These are phyloP conservation scores for Aspergillus costaricaensis DNA, from an alignment of 2,329 filamentous ascomycete species.

Conservation along the genomic window DNA sequence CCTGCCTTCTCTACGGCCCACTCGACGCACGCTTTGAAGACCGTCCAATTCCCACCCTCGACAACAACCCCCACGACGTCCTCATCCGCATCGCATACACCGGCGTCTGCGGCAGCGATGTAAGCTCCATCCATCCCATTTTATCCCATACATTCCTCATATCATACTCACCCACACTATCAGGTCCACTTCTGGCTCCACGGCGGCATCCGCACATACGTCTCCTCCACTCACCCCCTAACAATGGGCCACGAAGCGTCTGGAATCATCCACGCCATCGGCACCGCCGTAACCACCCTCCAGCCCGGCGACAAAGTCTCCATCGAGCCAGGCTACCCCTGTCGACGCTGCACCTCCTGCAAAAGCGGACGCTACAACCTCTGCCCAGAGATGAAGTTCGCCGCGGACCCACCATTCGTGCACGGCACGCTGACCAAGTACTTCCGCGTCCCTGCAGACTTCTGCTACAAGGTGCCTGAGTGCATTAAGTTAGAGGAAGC, in stretches of 20 bases:
- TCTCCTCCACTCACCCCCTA: slow-evolving; percentile 27
- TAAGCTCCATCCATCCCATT: slow-evolving; percentile 11
- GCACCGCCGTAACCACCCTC: slow-evolving; percentile 26
- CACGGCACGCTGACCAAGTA: slow-evolving; percentile 44
- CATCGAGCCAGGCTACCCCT: slow-evolving; percentile 40
- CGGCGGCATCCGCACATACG: slow-evolving; percentile 35
- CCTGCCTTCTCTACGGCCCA: slow-evolving; percentile 45
- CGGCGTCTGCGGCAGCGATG: slow-evolving; percentile 49
- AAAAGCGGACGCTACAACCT: slow-evolving; percentile 45
- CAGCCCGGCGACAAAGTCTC: slow-evolving; percentile 36
- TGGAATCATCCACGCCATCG: slow-evolving; percentile 30
- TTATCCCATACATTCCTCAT: too few species aligned
- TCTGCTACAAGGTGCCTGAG: slow-evolving; percentile 42
- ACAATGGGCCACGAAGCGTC: slow-evolving; percentile 41
- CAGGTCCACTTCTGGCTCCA: slow-evolving; percentile 45
- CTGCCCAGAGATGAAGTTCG: slow-evolving; percentile 44
- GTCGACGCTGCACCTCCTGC: slow-evolving; percentile 39
- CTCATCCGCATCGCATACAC: slow-evolving; percentile 50
- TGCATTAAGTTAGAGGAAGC: slow-evolving; percentile 45
- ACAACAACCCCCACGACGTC: slow-evolving; percentile 40
- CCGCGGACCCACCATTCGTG: slow-evolving; percentile 39
- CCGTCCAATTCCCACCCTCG: slow-evolving; percentile 38
- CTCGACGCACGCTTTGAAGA: slow-evolving; percentile 43
- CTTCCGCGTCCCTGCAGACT: slow-evolving; percentile 42
- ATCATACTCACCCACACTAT: neutral